Percentiles rank a stretch among this genome's conserved stretches.
Evolutionary conservation across 805 yeast genomes (phyloP).

Genomic region (Teunomyces lycoperdinae): DNA sequence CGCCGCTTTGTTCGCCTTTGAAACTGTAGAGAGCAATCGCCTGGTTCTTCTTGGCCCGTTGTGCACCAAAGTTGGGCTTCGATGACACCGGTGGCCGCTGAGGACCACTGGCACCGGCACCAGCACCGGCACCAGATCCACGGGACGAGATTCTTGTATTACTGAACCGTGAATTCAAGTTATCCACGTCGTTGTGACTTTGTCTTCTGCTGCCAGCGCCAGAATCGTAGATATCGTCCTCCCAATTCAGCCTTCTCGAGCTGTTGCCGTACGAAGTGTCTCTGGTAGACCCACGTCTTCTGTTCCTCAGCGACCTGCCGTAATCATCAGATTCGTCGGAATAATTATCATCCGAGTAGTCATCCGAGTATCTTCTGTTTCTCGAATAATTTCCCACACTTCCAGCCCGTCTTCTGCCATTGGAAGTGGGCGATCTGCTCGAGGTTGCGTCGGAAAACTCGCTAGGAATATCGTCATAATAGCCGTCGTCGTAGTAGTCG

Average conservation of each 20-base stretch:
- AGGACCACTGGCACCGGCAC: conserved; percentile 21
- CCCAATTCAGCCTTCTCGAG: conserved; percentile 60
- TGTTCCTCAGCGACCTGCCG: conserved; percentile 22
- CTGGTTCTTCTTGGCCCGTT: conserved; percentile 53
- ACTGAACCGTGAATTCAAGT: conserved; percentile 33
- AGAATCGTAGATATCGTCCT: conserved; percentile 77
- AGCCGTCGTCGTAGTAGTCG: conserved; percentile 59
- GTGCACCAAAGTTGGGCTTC: conserved; percentile 41
- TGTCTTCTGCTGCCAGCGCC: conserved; percentile 34
- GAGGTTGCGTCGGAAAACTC: conserved; percentile 59
- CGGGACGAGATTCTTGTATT: conserved; percentile 24
- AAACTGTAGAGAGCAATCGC: conserved; percentile 89
- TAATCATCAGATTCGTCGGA: conserved; percentile 15
- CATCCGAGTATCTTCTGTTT: conserved; percentile 28
- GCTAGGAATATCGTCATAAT: conserved; percentile 70
- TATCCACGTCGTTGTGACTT: conserved; percentile 31
- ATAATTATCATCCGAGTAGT: conserved; percentile 37
- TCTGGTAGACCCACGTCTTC: conserved; percentile 12
- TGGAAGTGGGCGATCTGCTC: conserved; percentile 19
- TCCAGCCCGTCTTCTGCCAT: conserved; percentile 18
- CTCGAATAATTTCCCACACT: conserved; percentile 11
- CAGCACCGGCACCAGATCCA: conserved; percentile 11
- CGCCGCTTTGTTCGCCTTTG: conserved; percentile 92
- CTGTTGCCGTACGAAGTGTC: background rate
- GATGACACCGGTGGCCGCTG: conserved; percentile 36